Evolutionary conservation across 148 eudicot species (phyloP).

Genomic region (Nyssa sinensis): DNA sequence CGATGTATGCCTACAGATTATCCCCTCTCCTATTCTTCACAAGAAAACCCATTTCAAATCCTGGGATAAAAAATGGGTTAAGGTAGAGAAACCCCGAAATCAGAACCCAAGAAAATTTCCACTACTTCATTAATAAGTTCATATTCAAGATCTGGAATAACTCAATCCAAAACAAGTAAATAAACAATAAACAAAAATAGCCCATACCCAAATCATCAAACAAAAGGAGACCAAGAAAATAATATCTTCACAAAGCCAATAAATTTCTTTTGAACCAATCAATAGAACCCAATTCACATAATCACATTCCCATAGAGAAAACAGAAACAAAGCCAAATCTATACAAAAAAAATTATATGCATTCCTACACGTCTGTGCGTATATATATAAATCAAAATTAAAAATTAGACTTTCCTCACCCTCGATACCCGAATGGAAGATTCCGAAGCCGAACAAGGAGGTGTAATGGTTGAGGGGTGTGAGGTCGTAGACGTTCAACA

Average conservation of each 20-base stretch:
- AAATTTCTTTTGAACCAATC: not conserved
- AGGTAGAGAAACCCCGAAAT: not conserved
- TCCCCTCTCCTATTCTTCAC: too few species aligned
- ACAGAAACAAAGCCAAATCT: too few species aligned
- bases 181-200: not conserved
- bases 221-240: not conserved
- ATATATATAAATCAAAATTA: not conserved
- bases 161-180: not conserved
- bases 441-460: conserved; percentile 75
- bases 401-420: conserved; percentile 29
- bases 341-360: not conserved
- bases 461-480: conserved; percentile 68
- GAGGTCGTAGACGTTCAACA: conserved; percentile 73
- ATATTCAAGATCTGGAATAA: not conserved
- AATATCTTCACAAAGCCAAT: not conserved
- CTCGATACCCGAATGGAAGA: conserved; percentile 85
- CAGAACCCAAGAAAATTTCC: not conserved
- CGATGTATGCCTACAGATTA: too few species aligned
- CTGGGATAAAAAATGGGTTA: not conserved
- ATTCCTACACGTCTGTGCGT: not conserved
- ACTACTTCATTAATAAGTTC: not conserved
- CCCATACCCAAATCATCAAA: too few species aligned
- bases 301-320: too few species aligned
- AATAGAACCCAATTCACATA: not conserved
- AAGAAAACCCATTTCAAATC: too few species aligned